These are phyloP conservation scores for Diaporthe eres DNA, from an alignment of 2,329 filamentous ascomycete genomes.

Conservation along the genomic window DNA sequence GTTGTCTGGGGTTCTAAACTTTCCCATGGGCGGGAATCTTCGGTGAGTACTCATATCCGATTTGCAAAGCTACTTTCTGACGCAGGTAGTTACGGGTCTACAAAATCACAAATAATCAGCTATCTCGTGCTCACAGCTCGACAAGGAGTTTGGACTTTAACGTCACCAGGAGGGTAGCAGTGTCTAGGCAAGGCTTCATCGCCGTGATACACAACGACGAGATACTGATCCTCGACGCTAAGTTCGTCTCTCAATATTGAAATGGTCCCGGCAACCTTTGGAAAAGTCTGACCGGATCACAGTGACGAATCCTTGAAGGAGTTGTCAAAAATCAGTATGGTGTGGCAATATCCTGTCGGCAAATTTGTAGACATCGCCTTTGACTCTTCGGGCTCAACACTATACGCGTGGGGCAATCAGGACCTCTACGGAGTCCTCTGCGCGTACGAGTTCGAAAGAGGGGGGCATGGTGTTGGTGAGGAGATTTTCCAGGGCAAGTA, in stretches of 20 bases:
- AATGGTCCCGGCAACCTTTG: fast-evolving
- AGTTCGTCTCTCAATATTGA: neutral
- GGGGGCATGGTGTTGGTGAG: neutral
- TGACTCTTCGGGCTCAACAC: constrained; percentile 3
- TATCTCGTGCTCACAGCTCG: neutral
- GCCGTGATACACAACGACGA: constrained; percentile 23
- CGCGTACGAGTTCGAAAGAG: neutral
- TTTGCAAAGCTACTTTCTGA: neutral
- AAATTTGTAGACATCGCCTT: constrained; percentile 34
- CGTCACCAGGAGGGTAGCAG: constrained; percentile 24
- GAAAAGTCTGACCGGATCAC: neutral
- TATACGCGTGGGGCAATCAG: constrained; percentile 33
- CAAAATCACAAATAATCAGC: neutral
- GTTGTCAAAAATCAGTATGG: neutral
- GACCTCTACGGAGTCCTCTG: constrained; percentile 8
- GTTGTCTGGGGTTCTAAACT: constrained; percentile 23
- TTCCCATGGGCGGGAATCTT: too few relatives aligned
- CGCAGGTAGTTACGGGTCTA: constrained; percentile 19
- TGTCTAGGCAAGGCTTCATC: constrained; percentile 25
- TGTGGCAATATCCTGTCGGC: neutral
- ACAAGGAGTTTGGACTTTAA: neutral
- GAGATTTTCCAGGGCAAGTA: constrained; percentile 14
- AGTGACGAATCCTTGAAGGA: neutral
- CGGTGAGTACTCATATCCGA: neutral
- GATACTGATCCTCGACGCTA: constrained; percentile 29